These are phyloP conservation scores for Vanderwaltozyma yarrowii DNA, from an alignment of 805 yeast genomes.

Conservation along the genomic window DNA sequence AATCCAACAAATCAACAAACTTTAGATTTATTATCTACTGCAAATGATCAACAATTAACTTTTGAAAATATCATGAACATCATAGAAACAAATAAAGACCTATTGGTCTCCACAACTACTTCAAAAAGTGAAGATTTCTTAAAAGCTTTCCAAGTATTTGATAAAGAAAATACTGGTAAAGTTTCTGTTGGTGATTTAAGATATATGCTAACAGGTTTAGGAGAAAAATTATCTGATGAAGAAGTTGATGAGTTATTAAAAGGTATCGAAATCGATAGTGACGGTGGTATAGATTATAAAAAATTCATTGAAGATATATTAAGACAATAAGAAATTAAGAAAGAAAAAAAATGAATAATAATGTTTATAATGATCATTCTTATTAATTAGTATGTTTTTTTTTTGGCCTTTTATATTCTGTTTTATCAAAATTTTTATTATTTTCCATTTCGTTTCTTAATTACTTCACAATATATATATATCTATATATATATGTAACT, in stretches of 20 bases:
- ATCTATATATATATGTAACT: too few species aligned
- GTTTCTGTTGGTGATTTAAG: constrained; percentile 96
- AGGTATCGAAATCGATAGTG: constrained; percentile 88
- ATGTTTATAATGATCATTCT: too few species aligned
- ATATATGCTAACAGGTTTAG: constrained; percentile 89
- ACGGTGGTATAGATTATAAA: constrained; percentile 90
- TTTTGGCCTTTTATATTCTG: not conserved
- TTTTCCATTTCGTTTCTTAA: too few species aligned
- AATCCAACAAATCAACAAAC: constrained; percentile 71
- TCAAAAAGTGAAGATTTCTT: constrained; percentile 57
- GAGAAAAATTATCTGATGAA: constrained; percentile 80
- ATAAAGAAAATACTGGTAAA: constrained; percentile 89
- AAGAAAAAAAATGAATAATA: too few species aligned
- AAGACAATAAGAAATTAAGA: constrained; percentile 48
- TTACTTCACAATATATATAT: too few species aligned
- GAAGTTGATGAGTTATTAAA: constrained; percentile 95
- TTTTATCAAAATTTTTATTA: too few species aligned
- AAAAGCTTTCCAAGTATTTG: constrained; percentile 95
- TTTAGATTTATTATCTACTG: constrained; percentile 14
- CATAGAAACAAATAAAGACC: constrained; percentile 17
- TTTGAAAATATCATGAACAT: constrained; percentile 23
- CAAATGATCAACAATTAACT: constrained; percentile 8
- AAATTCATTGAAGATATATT: constrained; percentile 89
- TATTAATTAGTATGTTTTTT: too few species aligned
- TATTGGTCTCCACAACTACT: constrained; percentile 24